Evolutionary conservation across 1,284 basidiomycete genomes (phyloP).

Genomic region (Trichosporon asahii): DNA sequence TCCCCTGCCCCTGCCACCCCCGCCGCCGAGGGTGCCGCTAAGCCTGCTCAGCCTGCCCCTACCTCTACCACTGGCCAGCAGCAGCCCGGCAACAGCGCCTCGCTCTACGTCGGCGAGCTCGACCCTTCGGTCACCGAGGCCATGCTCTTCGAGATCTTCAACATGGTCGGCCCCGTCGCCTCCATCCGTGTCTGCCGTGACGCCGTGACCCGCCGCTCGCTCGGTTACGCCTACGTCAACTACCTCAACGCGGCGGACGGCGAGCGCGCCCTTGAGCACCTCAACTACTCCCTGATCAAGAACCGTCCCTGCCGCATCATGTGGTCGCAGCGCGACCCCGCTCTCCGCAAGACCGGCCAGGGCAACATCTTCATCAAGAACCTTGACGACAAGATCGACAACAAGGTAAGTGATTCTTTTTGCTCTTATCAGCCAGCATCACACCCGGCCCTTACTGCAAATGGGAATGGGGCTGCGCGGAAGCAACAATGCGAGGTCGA

Average conservation of each 20-base stretch:
- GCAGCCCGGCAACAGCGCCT: conserved; percentile 71
- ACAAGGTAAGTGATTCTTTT: conserved; percentile 65
- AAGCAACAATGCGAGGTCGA: neutral
- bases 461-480: neutral
- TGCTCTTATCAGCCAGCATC: neutral
- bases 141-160: conserved; percentile 99
- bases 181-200: conserved; percentile 99
- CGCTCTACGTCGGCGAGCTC: conserved; percentile 98
- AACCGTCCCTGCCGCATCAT: conserved; percentile 99
- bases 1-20: conserved; percentile 31
- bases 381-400: conserved; percentile 96
- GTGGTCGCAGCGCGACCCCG: conserved; percentile 99
- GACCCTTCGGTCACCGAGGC: conserved; percentile 97
- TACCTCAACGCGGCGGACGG: conserved; percentile 95
- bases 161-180: conserved; percentile 98
- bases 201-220: conserved; percentile 97
- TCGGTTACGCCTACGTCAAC: conserved; percentile 99
- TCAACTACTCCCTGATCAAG: conserved; percentile 99
- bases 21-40: conserved; percentile 29
- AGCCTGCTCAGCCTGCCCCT: conserved; percentile 51
- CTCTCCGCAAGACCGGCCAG: conserved; percentile 97
- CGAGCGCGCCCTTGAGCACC: conserved; percentile 98
- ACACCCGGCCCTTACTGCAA: neutral
- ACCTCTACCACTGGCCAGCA: conserved; percentile 61
- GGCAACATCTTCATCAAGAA: conserved; percentile 99